Evolutionary conservation across 306 rosid genomes (phyloP).

Genomic region (Rubus parviflorus): DNA sequence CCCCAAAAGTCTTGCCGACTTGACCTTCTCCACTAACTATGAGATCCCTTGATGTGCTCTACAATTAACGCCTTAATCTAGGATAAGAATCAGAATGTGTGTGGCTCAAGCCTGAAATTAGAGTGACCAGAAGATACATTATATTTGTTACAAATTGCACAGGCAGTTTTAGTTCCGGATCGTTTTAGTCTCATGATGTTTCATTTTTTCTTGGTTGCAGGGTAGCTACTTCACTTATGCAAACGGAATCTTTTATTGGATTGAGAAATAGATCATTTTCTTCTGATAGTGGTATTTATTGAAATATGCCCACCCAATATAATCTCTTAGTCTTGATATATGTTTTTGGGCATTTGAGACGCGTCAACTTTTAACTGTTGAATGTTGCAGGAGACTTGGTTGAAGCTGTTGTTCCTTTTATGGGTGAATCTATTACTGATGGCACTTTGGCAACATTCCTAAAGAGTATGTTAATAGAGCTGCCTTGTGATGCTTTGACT

Average conservation of each 20-base stretch:
- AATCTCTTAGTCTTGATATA: background rate
- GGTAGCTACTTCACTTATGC: conserved; percentile 16
- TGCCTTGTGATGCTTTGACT: conserved; percentile 1
- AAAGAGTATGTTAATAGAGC: conserved; percentile 44
- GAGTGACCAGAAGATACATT: background rate
- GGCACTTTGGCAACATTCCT: conserved; percentile 59
- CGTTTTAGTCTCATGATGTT: background rate
- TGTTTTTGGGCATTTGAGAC: background rate
- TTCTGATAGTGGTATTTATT: conserved; percentile 48
- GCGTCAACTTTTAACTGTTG: background rate
- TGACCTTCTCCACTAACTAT: background rate
- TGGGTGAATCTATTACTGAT: conserved; percentile 68
- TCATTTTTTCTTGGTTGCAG: conserved; percentile 28
- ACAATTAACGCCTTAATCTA: background rate
- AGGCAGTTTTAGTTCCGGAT: background rate
- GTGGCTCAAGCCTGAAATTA: background rate
- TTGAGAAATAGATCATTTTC: conserved; percentile 40
- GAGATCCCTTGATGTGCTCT: background rate
- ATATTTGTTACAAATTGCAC: background rate
- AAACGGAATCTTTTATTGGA: conserved; percentile 26
- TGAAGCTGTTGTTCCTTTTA: conserved; percentile 66
- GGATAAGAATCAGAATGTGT: background rate
- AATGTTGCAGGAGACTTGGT: conserved; percentile 44
- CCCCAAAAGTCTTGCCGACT: background rate
- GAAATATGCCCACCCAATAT: background rate